Evolutionary conservation across 345 rosid genomes (phyloP).

Genomic region (Pistacia vera): DNA sequence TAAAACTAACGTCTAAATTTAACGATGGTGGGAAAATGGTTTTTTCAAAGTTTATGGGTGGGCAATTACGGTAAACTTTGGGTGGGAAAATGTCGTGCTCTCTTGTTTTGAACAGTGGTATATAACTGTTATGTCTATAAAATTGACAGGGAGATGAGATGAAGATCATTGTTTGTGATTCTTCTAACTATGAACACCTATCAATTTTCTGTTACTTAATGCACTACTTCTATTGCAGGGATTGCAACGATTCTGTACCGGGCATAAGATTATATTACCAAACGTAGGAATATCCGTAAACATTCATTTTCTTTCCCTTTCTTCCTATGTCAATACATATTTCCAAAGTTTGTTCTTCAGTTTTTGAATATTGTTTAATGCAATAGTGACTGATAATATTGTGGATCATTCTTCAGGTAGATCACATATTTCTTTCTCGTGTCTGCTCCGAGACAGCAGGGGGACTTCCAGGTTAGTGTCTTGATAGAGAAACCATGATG

Average conservation of each 20-base stretch:
- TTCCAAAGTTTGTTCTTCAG: constrained; percentile 6
- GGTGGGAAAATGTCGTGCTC: too few species aligned
- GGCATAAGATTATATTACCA: constrained; percentile 85
- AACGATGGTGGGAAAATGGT: too few species aligned
- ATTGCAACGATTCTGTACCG: constrained; percentile 86
- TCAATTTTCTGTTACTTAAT: neutral
- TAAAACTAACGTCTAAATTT: too few species aligned
- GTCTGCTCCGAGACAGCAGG: constrained; percentile 97
- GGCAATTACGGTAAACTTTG: too few species aligned
- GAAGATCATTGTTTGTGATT: neutral
- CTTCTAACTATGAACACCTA: neutral
- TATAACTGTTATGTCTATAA: neutral
- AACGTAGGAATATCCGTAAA: constrained; percentile 48
- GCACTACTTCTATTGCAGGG: constrained; percentile 49
- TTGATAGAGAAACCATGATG: neutral
- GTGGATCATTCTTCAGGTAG: constrained; percentile 58
- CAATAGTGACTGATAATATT: neutral
- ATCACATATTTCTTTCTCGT: constrained; percentile 89
- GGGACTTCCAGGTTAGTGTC: constrained; percentile 86
- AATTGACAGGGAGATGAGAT: neutral
- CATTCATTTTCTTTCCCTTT: neutral
- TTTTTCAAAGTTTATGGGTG: too few species aligned
- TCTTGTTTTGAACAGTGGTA: neutral
- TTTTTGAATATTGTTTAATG: constrained; percentile 13
- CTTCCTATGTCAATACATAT: neutral